Base-by-base conservation (phyloP, 176 grass and related monocot species). In the Aegilops bicornis region DNA sequence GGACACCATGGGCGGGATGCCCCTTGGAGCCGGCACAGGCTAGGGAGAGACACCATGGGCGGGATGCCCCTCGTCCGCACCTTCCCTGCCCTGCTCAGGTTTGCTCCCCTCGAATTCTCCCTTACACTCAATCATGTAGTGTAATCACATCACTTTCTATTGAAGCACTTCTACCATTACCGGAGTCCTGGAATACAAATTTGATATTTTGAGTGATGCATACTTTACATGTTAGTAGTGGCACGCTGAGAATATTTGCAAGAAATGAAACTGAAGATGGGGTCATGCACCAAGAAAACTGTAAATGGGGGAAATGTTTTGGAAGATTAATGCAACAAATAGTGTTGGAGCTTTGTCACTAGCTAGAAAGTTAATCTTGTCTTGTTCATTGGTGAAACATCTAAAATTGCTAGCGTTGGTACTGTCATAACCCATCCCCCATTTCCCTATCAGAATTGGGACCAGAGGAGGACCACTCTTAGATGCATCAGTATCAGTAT, bases 381-480 rank as follows among this genome's bases (percentile, higher is more conserved):
- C 31, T 22, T 25, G 31, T 86, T 83, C 10, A 76, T 82, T 54
- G 16, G 54, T 71, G 50, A 72, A 78, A 71, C 17, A 6, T 76
- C 82, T 71, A 8, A 70, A 77, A 77, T 63, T 50, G 78, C 29
- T 39, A 70, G 78, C 16, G 8, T 64, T 71, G 62, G 20, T 82
- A 78, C 30, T 86, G 61, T 71, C 79, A 82, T 50, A 65, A 37
- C 24, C 64, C 50, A 56, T 82, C 19, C 63, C 72, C 52, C n/a
- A 78, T 78, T 82, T 82, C 62, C n/a, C 20, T 82, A 54, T 80
- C 69, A 12, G 27, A 30, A 70, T 77, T 62, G 36, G 77, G 83
- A 81, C 62, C 70, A 86, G 20, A 36, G 47, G 69, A 22, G 40
- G 24, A 81, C 69, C 48, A 10, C 9, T 67, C 13, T 14, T 37